Conservation (phyloP, 805 yeast genomes). For the Cyberlindnera sargentensis region DNA sequence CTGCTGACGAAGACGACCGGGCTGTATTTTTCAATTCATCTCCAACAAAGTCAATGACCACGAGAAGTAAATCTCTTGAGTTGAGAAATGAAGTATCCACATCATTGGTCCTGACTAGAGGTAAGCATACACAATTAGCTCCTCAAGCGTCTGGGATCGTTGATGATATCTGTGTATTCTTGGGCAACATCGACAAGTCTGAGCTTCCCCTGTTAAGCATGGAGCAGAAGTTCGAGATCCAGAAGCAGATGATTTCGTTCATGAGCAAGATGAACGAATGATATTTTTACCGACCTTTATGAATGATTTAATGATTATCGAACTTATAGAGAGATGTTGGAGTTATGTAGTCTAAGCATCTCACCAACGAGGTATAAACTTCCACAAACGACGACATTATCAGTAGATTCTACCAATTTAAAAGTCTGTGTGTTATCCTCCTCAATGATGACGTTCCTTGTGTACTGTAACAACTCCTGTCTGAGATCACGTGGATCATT, state of each 20-base stretch:
- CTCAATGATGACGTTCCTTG: constrained; percentile 23
- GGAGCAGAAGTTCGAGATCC: neutral
- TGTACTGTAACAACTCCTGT: constrained; percentile 19
- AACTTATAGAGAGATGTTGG: constrained; percentile 2
- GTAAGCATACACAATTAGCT: too few relatives aligned
- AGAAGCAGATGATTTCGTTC: neutral
- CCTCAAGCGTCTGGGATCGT: too few relatives aligned
- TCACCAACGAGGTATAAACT: constrained; percentile 64
- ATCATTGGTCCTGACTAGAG: too few relatives aligned
- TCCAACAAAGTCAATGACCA: too few relatives aligned
- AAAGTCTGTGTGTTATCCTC: constrained; percentile 24
- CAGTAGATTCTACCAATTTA: constrained; percentile 14
- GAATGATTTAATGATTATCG: too few relatives aligned
- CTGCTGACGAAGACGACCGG: too few relatives aligned
- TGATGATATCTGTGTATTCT: too few relatives aligned
- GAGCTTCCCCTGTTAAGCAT: neutral
- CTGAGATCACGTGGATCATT: constrained; percentile 25
- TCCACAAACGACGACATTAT: constrained; percentile 52
- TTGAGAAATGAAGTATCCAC: too few relatives aligned
- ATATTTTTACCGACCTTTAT: too few relatives aligned
- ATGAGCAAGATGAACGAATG: neutral
- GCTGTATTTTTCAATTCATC: too few relatives aligned
- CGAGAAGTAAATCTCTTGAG: too few relatives aligned
- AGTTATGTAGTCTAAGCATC: constrained; percentile 33
- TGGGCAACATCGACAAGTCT: too few relatives aligned